Conservation (phyloP, 2,329 filamentous ascomycete genomes). For the Lojkania enalia region DNA sequence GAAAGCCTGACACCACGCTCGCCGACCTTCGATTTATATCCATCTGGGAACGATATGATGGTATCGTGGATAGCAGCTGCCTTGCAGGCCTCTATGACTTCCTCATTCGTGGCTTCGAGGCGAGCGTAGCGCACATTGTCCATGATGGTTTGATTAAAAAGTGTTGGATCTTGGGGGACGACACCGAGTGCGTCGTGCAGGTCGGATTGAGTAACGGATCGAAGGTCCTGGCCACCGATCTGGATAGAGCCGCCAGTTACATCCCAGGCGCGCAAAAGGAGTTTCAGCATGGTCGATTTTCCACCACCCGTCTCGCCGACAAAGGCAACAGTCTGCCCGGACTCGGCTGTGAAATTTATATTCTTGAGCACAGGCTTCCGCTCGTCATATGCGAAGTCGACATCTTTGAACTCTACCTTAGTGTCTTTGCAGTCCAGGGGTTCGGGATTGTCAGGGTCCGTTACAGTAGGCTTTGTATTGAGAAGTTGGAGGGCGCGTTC, state of each 20-base stretch:
- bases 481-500: slow-evolving; percentile 64
- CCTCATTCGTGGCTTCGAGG: slow-evolving; percentile 62
- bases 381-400: slow-evolving; percentile 60
- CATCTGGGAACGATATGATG: slow-evolving; percentile 59
- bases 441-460: slow-evolving; percentile 44
- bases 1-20: slow-evolving; percentile 56
- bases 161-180: slow-evolving; percentile 65
- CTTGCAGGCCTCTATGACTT: slow-evolving; percentile 63
- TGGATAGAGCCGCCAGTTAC: slow-evolving; percentile 57
- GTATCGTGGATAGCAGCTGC: slow-evolving; percentile 67
- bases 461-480: slow-evolving; percentile 60
- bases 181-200: slow-evolving; percentile 63
- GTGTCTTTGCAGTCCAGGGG: slow-evolving; percentile 53
- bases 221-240: slow-evolving; percentile 64
- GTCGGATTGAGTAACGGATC: slow-evolving; percentile 60
- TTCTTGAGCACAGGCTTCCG: slow-evolving; percentile 56
- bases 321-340: slow-evolving; percentile 62
- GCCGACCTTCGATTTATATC: slow-evolving; percentile 46
- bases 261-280: slow-evolving; percentile 65
- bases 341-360: slow-evolving; percentile 53
- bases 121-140: slow-evolving; percentile 68
- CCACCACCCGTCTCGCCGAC: slow-evolving; percentile 66
- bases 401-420: slow-evolving; percentile 58
- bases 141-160: slow-evolving; percentile 67
- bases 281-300: slow-evolving; percentile 65